Percentiles rank a stretch among this genome's conserved stretches.
phyloP scores from a whole-genome alignment of 345 rosid genomes.

The thale cress (Arabidopsis thaliana) region DNA sequence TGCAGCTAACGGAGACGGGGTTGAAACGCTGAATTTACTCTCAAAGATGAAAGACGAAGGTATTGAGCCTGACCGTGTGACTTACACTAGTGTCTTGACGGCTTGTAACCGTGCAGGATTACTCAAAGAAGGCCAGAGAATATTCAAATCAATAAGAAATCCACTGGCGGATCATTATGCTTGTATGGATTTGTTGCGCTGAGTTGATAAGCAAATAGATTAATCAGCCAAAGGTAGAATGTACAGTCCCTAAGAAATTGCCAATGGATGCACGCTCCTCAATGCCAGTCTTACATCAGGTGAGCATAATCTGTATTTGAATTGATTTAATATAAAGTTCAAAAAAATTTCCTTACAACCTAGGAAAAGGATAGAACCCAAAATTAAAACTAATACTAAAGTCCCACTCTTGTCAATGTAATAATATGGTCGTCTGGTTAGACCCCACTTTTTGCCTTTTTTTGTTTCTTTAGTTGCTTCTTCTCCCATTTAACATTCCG shows the following conservation, averaged over 20 bases:
- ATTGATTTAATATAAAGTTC: not conserved
- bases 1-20: conserved; percentile 52
- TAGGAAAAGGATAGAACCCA: not conserved
- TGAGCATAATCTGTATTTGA: not conserved
- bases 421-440: not conserved
- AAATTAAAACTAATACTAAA: not conserved
- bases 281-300: not conserved
- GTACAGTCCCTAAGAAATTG: conserved; percentile 19
- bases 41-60: conserved; percentile 47
- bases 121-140: conserved; percentile 43
- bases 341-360: not conserved
- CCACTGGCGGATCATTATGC: conserved; percentile 45
- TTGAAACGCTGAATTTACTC: conserved; percentile 39
- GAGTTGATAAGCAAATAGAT: conserved; percentile 41
- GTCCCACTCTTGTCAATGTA: not conserved
- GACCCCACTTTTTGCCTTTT: not conserved
- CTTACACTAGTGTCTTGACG: conserved; percentile 48
- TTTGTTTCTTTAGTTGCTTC: not conserved
- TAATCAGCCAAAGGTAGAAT: conserved; percentile 5
- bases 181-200: conserved; percentile 47
- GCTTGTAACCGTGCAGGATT: conserved; percentile 60
- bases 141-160: conserved; percentile 39
- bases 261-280: conserved; percentile 43
- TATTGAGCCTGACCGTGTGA: conserved; percentile 48
- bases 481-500: no score